These are phyloP conservation scores for Pisolithus orientalis DNA, from an alignment of 768 basidiomycete genomes.

Conservation along the genomic window DNA sequence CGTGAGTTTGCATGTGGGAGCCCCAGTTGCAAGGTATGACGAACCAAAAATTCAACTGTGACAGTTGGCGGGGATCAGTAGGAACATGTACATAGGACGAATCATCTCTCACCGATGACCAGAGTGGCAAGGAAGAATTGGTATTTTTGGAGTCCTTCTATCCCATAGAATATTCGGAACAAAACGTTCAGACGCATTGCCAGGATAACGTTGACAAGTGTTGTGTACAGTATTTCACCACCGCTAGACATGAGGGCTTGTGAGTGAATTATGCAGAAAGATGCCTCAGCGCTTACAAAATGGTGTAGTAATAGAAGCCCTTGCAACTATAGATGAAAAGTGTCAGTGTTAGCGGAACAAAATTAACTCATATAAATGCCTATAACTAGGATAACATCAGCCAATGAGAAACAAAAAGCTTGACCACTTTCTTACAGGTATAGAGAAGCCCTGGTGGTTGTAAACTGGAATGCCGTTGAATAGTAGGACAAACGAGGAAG, in stretches of 20 bases:
- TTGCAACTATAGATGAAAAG: slow-evolving; percentile 10
- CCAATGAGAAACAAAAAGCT: slow-evolving; percentile 2
- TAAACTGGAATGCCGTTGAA: not conserved
- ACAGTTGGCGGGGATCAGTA: not conserved
- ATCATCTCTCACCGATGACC: not conserved
- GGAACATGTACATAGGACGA: not conserved
- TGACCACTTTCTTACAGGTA: not conserved
- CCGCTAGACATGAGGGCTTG: too few species aligned
- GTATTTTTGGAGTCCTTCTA: not conserved
- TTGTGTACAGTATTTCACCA: too few species aligned
- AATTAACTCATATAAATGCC: not conserved
- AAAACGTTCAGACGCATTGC: slow-evolving; percentile 16
- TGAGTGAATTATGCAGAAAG: too few species aligned
- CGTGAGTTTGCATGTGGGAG: not conserved
- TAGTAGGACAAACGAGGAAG: not conserved
- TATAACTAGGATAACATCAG: not conserved
- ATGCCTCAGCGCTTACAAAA: too few species aligned
- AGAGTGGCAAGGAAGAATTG: not conserved
- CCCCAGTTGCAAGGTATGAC: not conserved
- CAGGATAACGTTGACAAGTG: slow-evolving; percentile 18
- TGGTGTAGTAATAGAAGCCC: slow-evolving; percentile 1
- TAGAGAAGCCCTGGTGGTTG: not conserved
- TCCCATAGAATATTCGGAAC: not conserved
- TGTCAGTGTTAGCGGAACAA: not conserved
- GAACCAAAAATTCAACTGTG: not conserved